Evolutionary conservation across 176 grass and related monocot species (phyloP).

Genomic region (Ensete ventricosum): DNA sequence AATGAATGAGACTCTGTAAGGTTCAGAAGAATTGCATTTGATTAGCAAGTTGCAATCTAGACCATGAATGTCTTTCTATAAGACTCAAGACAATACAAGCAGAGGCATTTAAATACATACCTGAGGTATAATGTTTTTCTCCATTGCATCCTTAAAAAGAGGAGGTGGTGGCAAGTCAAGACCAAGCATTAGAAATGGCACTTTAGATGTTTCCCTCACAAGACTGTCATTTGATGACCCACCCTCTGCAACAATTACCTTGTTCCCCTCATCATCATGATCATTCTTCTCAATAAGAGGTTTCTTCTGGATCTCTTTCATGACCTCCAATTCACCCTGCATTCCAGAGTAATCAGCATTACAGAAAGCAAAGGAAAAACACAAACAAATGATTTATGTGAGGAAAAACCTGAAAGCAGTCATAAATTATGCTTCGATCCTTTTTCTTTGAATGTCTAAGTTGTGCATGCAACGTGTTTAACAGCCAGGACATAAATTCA

Average conservation of each 20-base stretch:
- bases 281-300: slow-evolving; percentile 49
- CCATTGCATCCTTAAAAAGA: slow-evolving; percentile 98
- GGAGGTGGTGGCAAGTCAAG: slow-evolving; percentile 93
- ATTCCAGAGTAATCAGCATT: slow-evolving; percentile 2
- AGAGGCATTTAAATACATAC: slow-evolving; percentile 17
- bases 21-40: not conserved
- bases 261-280: slow-evolving; percentile 43
- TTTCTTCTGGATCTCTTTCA: slow-evolving; percentile 71
- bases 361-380: slow-evolving; percentile 11
- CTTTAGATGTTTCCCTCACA: slow-evolving; percentile 64
- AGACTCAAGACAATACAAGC: not conserved
- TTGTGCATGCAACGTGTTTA: slow-evolving; percentile 78
- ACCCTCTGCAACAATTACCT: slow-evolving; percentile 28
- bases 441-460: slow-evolving; percentile 73
- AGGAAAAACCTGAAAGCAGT: slow-evolving; percentile 83
- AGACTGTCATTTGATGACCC: slow-evolving; percentile 32
- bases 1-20: not conserved
- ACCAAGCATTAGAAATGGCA: slow-evolving; percentile 89
- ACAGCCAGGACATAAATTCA: slow-evolving; percentile 92
- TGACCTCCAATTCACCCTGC: slow-evolving; percentile 94
- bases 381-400: not conserved
- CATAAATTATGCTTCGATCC: slow-evolving; percentile 84
- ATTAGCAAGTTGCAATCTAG: not conserved
- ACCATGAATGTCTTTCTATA: not conserved
- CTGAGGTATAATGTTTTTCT: slow-evolving; percentile 99